Conservation (phyloP, 192 early-diverging fungal species). For the Obelidium mucronatum region DNA sequence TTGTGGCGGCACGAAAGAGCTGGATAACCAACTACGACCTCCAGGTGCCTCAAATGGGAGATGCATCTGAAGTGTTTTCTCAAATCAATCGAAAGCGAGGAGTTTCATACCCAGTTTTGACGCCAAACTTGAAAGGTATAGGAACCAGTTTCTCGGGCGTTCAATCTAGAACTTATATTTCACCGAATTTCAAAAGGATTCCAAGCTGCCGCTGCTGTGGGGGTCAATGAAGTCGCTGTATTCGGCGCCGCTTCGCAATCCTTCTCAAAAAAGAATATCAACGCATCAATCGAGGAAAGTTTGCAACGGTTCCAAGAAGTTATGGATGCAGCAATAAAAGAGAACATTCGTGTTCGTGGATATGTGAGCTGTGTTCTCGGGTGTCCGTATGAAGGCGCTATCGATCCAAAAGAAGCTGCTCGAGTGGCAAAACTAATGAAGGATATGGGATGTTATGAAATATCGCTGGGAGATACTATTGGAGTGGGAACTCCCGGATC, state of each 20-base stretch:
- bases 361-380: constrained; percentile 92
- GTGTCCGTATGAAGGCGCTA: constrained; percentile 90
- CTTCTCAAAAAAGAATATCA: constrained; percentile 92
- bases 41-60: constrained; percentile 87
- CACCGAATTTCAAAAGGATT: constrained; percentile 46
- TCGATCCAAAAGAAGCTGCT: constrained; percentile 75
- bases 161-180: neutral
- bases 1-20: too few species aligned
- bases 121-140: constrained; percentile 88
- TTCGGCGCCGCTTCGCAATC: constrained; percentile 89
- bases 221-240: constrained; percentile 88
- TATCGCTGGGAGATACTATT: constrained; percentile 96
- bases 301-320: constrained; percentile 75
- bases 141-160: too few species aligned
- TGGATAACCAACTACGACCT: too few species aligned
- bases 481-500: constrained; percentile 71
- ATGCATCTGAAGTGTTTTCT: constrained; percentile 77
- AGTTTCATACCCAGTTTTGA: constrained; percentile 89
- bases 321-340: constrained; percentile 64
- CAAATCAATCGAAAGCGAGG: constrained; percentile 65
- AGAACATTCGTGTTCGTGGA: constrained; percentile 77
- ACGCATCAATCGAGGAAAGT: constrained; percentile 87
- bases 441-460: constrained; percentile 96
- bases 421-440: constrained; percentile 73
- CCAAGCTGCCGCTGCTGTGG: constrained; percentile 78